These are phyloP conservation scores for Knoxia roxburghii DNA, from an alignment of 257 asterid species.

Conservation along the genomic window DNA sequence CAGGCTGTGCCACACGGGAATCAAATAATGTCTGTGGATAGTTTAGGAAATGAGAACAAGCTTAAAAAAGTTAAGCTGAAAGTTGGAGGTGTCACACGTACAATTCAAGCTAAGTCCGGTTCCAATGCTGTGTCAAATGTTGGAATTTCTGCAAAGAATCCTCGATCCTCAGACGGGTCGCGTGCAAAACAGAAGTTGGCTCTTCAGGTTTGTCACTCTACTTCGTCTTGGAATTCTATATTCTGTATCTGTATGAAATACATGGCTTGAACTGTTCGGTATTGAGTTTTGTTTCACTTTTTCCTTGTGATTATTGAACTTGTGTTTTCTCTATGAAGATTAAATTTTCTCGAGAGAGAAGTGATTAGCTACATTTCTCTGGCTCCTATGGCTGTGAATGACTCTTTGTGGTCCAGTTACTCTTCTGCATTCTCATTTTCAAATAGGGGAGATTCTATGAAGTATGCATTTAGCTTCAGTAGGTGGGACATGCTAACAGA, in stretches of 20 bases:
- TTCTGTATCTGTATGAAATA: not conserved
- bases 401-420: not conserved
- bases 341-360: not conserved
- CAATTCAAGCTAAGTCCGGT: conserved; percentile 63
- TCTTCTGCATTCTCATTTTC: not conserved
- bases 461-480: not conserved
- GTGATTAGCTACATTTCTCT: not conserved
- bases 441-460: not conserved
- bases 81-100: conserved; percentile 83
- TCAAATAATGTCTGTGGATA: conserved; percentile 22
- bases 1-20: conserved; percentile 11
- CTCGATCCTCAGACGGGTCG: conserved; percentile 45
- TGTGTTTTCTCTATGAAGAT: not conserved
- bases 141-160: conserved; percentile 39
- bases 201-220: conserved; percentile 44
- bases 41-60: conserved; percentile 55
- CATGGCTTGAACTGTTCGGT: not conserved
- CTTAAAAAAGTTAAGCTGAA: conserved; percentile 70
- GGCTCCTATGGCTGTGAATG: not conserved
- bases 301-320: not conserved
- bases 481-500: not conserved
- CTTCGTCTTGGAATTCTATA: not conserved
- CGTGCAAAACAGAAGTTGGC: conserved; percentile 40
- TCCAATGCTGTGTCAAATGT: conserved; percentile 48
- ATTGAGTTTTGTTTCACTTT: not conserved